Conservation (phyloP, 805 yeast genomes). For the Wickerhamiella spandovensis region DNA sequence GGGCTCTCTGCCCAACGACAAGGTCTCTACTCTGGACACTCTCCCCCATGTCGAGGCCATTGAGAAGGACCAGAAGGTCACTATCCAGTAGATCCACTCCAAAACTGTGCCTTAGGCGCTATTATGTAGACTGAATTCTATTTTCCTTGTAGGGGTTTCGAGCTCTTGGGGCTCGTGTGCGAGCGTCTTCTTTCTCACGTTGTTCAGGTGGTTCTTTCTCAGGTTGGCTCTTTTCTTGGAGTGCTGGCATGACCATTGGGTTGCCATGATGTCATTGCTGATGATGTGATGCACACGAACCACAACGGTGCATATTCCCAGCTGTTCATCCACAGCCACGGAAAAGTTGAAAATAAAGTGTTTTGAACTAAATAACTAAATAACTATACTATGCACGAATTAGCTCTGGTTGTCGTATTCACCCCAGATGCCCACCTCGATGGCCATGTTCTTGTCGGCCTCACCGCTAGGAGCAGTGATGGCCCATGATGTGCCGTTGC, state of each 20-base stretch:
- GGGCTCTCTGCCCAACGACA: slow-evolving; percentile 22
- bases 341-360: no score
- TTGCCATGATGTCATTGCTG: neutral
- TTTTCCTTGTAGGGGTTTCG: no score
- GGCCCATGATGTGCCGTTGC: neutral
- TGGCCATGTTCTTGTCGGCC: neutral
- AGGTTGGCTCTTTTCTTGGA: no score
- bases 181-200: no score
- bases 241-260: no score
- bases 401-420: neutral
- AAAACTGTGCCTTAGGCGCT: no score
- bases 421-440: neutral
- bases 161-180: no score
- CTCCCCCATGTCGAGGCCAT: slow-evolving; percentile 19
- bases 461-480: neutral
- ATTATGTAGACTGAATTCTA: no score
- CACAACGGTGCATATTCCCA: no score
- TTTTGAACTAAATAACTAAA: neutral
- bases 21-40: slow-evolving; percentile 17
- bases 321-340: no score
- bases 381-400: neutral
- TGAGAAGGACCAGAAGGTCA: slow-evolving; percentile 22
- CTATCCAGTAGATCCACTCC: slow-evolving; percentile 11
- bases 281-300: neutral
- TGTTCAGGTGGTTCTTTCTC: no score